phyloP scores from a whole-genome alignment of 352 stramenopile species.

The Phytophthora tubulina region DNA sequence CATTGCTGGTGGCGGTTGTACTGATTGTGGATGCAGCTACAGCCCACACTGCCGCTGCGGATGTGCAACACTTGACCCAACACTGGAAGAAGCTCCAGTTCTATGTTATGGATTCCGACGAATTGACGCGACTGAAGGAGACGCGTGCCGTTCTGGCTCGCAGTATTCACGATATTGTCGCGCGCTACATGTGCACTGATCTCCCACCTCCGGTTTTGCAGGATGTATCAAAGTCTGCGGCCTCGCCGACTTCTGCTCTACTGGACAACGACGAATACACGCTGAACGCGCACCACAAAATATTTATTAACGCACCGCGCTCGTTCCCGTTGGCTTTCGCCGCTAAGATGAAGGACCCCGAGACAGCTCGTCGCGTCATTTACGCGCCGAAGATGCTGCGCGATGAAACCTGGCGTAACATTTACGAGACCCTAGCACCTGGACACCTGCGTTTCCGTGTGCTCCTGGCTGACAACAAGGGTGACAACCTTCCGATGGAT shows the following conservation, averaged over 20 bases:
- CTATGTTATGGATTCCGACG: slow-evolving; percentile 72
- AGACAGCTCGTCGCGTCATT: slow-evolving; percentile 55
- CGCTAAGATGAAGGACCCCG: slow-evolving; percentile 50
- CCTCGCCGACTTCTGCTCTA: slow-evolving; percentile 39
- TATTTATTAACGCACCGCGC: slow-evolving; percentile 85
- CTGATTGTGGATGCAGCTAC: slow-evolving; percentile 49
- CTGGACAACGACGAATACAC: slow-evolving; percentile 70
- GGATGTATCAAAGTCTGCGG: slow-evolving; percentile 54
- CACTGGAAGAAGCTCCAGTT: slow-evolving; percentile 82
- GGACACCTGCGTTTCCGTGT: slow-evolving; percentile 61
- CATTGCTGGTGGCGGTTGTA: slow-evolving; percentile 34
- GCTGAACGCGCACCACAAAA: slow-evolving; percentile 80
- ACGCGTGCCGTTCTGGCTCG: slow-evolving; percentile 64
- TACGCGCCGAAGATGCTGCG: slow-evolving; percentile 83
- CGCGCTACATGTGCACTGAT: slow-evolving; percentile 72
- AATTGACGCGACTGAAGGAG: slow-evolving; percentile 63
- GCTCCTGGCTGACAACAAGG: slow-evolving; percentile 70
- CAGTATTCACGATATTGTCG: slow-evolving; percentile 74
- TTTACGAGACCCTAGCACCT: slow-evolving; percentile 74
- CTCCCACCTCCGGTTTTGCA: slow-evolving; percentile 72
- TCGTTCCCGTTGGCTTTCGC: slow-evolving; percentile 71
- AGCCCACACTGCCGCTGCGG: slow-evolving; percentile 42
- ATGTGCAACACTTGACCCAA: slow-evolving; percentile 57
- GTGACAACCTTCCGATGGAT: slow-evolving; percentile 73
- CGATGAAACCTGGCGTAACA: slow-evolving; percentile 71